Evolutionary conservation across 2,329 filamentous ascomycete genomes (phyloP).

Genomic region (Cercospora nicotianae): DNA sequence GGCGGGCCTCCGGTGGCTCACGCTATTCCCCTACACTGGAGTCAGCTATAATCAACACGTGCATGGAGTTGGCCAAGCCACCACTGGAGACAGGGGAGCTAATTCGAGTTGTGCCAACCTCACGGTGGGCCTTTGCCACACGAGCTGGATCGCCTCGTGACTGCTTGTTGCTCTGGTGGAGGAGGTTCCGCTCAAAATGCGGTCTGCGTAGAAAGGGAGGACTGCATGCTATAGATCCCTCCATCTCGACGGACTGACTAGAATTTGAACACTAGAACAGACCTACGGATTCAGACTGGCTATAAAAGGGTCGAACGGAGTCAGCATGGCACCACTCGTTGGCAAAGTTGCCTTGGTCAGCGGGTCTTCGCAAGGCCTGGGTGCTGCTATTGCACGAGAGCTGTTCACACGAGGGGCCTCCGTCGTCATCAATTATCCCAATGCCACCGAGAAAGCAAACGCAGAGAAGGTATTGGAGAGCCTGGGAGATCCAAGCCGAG

Average conservation of each 20-base stretch:
- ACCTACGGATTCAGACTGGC: background rate
- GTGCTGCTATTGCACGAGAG: background rate
- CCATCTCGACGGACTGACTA: too few relatives aligned
- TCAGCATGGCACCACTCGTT: background rate
- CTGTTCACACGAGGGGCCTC: background rate
- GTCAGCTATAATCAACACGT: too few relatives aligned
- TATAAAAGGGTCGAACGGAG: background rate
- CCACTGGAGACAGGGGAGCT: too few relatives aligned
- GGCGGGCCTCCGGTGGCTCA: too few relatives aligned
- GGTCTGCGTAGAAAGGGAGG: background rate
- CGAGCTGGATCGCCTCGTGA: background rate
- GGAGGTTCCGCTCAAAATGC: background rate
- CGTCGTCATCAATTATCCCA: background rate
- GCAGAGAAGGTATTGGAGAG: background rate
- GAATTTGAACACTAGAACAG: background rate
- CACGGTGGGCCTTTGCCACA: background rate
- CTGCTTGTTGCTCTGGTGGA: background rate
- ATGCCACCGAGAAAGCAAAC: background rate
- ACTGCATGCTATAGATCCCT: background rate
- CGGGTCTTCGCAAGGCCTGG: background rate
- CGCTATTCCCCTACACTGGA: too few relatives aligned
- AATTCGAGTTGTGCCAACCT: too few relatives aligned
- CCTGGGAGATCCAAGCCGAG: background rate
- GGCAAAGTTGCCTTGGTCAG: background rate
- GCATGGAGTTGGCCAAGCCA: too few relatives aligned